Evolutionary conservation across 345 rosid species (phyloP).

Genomic region (Populus nigra): DNA sequence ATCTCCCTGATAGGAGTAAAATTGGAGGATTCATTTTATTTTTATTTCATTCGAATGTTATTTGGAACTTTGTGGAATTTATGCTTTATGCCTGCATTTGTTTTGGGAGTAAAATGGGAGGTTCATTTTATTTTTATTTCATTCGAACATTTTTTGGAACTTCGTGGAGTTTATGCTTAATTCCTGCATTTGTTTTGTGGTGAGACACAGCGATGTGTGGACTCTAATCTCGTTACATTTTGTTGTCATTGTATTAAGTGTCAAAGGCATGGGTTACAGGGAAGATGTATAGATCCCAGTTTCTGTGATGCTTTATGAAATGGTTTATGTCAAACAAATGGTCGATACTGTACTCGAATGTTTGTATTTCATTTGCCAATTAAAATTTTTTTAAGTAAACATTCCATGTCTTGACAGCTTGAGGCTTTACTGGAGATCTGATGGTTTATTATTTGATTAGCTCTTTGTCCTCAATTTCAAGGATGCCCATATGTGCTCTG

Average conservation of each 20-base stretch:
- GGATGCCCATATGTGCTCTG: background rate
- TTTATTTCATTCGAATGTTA: background rate
- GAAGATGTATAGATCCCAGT: background rate
- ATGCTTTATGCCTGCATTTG: background rate
- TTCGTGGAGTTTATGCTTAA: background rate
- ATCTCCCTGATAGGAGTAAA: background rate
- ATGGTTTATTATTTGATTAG: background rate
- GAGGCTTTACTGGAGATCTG: background rate
- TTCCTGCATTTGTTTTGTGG: background rate
- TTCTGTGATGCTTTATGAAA: background rate
- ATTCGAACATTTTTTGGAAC: background rate
- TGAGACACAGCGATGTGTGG: background rate
- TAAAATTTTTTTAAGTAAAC: background rate
- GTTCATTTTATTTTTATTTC: background rate
- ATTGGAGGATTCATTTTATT: background rate
- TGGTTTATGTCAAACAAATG: background rate
- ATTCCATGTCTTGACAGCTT: background rate
- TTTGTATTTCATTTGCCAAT: background rate
- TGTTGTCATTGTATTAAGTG: background rate
- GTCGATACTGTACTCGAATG: background rate
- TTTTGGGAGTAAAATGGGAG: background rate
- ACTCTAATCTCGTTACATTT: background rate
- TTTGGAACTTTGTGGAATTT: background rate
- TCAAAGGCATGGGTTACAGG: background rate
- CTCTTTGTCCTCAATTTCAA: background rate